These are phyloP conservation scores for Globisporangium nagaii DNA, from an alignment of 352 stramenopile species.

Conservation along the genomic window DNA sequence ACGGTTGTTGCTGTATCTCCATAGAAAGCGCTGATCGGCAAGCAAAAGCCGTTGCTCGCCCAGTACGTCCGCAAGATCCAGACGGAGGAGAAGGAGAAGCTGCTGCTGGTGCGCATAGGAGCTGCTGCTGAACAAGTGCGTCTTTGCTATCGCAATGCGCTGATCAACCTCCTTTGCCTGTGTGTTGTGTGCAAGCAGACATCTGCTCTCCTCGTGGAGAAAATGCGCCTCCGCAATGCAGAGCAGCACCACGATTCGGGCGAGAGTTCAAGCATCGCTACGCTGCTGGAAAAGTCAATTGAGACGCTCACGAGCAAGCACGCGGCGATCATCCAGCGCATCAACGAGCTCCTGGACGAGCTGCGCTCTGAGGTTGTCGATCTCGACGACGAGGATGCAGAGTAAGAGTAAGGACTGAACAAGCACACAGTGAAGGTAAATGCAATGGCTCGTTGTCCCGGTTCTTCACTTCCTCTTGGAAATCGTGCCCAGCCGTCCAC, in stretches of 20 bases:
- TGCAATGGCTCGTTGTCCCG: too few species aligned
- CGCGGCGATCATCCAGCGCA: conserved; percentile 53
- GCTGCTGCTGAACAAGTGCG: too few species aligned
- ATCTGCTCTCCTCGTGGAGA: conserved; percentile 74
- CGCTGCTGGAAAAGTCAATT: conserved; percentile 64
- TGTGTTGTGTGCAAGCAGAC: conserved; percentile 29
- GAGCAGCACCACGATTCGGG: conserved; percentile 33
- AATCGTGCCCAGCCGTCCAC: conserved; percentile 50
- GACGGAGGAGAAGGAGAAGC: conserved; percentile 76
- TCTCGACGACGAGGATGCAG: conserved; percentile 20
- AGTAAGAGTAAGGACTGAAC: too few species aligned
- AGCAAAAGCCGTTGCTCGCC: conserved; percentile 33
- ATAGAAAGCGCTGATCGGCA: conserved; percentile 22
- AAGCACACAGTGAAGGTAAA: too few species aligned
- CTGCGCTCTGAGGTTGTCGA: conserved; percentile 52
- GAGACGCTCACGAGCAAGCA: conserved; percentile 46
- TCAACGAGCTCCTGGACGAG: conserved; percentile 80
- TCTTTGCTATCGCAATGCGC: too few species aligned
- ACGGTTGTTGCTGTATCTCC: not conserved
- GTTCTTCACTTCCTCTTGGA: conserved; percentile 10
- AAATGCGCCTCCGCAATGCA: conserved; percentile 58
- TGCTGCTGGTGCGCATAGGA: conserved; percentile 77
- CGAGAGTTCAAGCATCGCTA: conserved; percentile 25
- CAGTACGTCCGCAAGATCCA: conserved; percentile 71
- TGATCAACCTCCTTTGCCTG: too few species aligned